Conservation (phyloP, 768 basidiomycete genomes). For the Tylopilus sp. region DNA sequence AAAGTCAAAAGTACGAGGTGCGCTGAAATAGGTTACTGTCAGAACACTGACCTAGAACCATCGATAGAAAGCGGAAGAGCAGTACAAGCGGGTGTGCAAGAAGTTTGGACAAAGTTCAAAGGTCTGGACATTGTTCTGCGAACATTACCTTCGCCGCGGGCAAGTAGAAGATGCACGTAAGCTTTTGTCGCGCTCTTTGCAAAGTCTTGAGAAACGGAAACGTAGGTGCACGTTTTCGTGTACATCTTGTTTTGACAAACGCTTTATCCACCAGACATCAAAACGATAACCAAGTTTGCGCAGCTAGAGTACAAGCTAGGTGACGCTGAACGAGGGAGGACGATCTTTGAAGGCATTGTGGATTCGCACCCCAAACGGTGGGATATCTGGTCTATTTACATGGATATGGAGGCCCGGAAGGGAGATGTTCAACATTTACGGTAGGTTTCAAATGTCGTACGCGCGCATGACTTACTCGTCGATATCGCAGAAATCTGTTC, state of each 20-base stretch:
- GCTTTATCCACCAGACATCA: constrained; percentile 60
- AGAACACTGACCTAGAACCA: background rate
- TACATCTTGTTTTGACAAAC: constrained; percentile 1
- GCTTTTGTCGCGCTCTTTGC: constrained; percentile 81
- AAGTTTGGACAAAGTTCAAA: constrained; percentile 94
- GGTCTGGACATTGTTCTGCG: constrained; percentile 87
- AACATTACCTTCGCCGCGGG: constrained; percentile 73
- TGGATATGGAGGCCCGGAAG: constrained; percentile 91
- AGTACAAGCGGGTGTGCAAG: constrained; percentile 83
- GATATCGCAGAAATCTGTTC: constrained; percentile 68
- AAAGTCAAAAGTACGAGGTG: constrained; percentile 80
- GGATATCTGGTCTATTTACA: constrained; percentile 95
- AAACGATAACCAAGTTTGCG: constrained; percentile 93
- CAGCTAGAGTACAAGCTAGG: constrained; percentile 93
- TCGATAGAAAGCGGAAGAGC: constrained; percentile 85
- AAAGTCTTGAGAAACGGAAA: constrained; percentile 90
- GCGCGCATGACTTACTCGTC: background rate
- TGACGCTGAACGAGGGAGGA: constrained; percentile 92
- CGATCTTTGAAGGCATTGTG: constrained; percentile 93
- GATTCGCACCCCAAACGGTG: constrained; percentile 94
- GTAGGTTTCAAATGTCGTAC: constrained; percentile 36
- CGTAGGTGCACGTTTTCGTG: constrained; percentile 54
- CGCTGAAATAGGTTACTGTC: constrained; percentile 10
- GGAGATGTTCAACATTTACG: constrained; percentile 75
- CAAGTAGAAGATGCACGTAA: constrained; percentile 78